Evolutionary conservation across 805 yeast species (phyloP).

Genomic region (Ogataea sp.): DNA sequence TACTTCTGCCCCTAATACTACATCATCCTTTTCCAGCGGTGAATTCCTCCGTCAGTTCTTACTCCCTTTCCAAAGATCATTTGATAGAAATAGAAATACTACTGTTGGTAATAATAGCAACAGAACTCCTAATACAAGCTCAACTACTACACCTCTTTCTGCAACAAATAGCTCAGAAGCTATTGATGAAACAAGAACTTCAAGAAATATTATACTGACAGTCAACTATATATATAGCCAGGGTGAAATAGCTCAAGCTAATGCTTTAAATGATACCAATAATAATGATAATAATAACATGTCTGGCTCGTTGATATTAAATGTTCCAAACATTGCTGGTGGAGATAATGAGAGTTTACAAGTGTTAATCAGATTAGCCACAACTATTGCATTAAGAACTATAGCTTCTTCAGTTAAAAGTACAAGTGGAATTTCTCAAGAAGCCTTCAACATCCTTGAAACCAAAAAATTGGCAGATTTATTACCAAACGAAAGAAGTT

Average conservation of each 20-base stretch:
- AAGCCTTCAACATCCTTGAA: slow-evolving; percentile 45
- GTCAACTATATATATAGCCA: slow-evolving; percentile 30
- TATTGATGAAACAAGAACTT: slow-evolving; percentile 11
- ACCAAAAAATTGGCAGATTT: slow-evolving; percentile 24
- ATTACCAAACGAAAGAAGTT: slow-evolving; percentile 25
- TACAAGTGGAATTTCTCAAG: slow-evolving; percentile 44
- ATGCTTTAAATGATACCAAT: slow-evolving; percentile 2
- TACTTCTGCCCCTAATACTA: not conserved
- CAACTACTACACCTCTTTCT: not conserved
- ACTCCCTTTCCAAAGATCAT: not conserved
- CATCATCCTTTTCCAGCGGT: not conserved
- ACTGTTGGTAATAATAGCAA: not conserved
- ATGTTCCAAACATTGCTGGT: slow-evolving; percentile 58
- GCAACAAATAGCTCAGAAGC: not conserved
- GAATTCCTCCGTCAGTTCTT: not conserved
- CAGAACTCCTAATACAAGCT: too few species aligned
- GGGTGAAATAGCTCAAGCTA: slow-evolving; percentile 6
- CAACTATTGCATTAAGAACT: slow-evolving; percentile 61
- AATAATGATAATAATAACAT: slow-evolving; percentile 23
- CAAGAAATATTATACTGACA: slow-evolving; percentile 31
- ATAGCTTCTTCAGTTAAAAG: slow-evolving; percentile 42
- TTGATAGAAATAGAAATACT: not conserved
- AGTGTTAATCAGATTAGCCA: slow-evolving; percentile 56
- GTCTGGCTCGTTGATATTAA: slow-evolving; percentile 52
- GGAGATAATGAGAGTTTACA: slow-evolving; percentile 54